Evolutionary conservation across 2,329 filamentous ascomycete genomes (phyloP).

Genomic region (Sporothrix brunneoviolacea): DNA sequence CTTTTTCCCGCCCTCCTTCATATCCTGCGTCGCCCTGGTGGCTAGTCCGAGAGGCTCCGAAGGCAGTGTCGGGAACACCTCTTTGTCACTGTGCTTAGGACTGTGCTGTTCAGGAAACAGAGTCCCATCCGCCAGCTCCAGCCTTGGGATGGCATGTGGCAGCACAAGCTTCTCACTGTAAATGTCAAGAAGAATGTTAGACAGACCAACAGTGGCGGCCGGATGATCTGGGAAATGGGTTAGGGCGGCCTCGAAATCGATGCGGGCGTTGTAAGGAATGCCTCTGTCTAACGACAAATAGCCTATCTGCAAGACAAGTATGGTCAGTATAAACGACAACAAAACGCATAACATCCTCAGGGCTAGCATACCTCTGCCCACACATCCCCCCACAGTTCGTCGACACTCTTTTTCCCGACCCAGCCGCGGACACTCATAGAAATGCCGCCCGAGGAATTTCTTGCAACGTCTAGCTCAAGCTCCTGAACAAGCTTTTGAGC

Average conservation of each 20-base stretch:
- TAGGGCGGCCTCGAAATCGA: slow-evolving; percentile 75
- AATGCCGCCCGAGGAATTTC: slow-evolving; percentile 51
- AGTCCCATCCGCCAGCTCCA: slow-evolving; percentile 30
- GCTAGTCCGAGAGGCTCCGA: slow-evolving; percentile 43
- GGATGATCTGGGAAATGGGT: slow-evolving; percentile 74
- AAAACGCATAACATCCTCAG: neutral
- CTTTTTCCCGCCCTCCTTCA: neutral
- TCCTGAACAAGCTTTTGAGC: slow-evolving; percentile 67
- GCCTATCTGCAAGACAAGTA: slow-evolving; percentile 59
- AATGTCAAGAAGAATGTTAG: slow-evolving; percentile 78
- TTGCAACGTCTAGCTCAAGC: slow-evolving; percentile 61
- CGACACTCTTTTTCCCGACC: slow-evolving; percentile 74
- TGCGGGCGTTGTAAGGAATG: slow-evolving; percentile 61
- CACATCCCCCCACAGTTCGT: slow-evolving; percentile 79
- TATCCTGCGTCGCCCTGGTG: slow-evolving; percentile 4
- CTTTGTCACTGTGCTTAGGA: slow-evolving; percentile 13
- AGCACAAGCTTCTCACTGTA: slow-evolving; percentile 65
- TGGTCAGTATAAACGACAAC: too few relatives aligned
- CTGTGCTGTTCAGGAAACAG: slow-evolving; percentile 19
- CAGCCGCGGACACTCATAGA: slow-evolving; percentile 61
- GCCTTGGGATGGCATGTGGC: slow-evolving; percentile 43
- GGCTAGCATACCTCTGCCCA: slow-evolving; percentile 61
- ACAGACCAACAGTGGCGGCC: slow-evolving; percentile 71
- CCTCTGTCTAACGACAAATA: slow-evolving; percentile 57
- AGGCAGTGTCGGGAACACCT: slow-evolving; percentile 27